These are phyloP conservation scores for Somion occarium DNA, from an alignment of 1,284 basidiomycete genomes.

Conservation along the genomic window DNA sequence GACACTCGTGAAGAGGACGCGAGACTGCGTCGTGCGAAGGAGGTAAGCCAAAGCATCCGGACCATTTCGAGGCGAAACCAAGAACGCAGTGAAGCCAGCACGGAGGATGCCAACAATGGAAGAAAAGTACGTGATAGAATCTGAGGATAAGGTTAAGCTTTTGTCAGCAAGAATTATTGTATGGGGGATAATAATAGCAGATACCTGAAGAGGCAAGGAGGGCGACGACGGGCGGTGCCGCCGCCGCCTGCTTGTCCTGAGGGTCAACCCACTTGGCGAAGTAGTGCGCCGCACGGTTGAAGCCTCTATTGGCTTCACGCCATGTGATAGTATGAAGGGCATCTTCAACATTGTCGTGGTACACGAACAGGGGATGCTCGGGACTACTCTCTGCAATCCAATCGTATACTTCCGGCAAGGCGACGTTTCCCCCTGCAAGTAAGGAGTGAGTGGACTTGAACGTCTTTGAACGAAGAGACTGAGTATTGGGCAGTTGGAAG, in stretches of 20 bases:
- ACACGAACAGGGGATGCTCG: conserved; percentile 26
- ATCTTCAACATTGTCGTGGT: conserved; percentile 17
- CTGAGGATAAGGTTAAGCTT: no score
- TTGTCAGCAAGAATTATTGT: no score
- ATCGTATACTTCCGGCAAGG: conserved; percentile 25
- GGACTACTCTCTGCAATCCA: conserved; percentile 25
- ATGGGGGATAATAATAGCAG: no score
- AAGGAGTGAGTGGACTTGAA: conserved; percentile 1
- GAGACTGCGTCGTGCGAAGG: conserved; percentile 23
- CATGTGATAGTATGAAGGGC: conserved; percentile 11
- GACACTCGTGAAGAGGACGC: conserved; percentile 24
- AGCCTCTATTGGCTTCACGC: conserved; percentile 8
- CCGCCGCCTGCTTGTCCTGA: no score
- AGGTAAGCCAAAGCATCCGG: conserved; percentile 31
- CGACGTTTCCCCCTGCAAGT: conserved; percentile 1
- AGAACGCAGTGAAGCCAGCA: conserved; percentile 28
- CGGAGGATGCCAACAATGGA: conserved; percentile 24
- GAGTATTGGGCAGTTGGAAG: neutral
- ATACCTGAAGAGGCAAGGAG: conserved; percentile 12
- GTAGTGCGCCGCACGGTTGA: conserved; percentile 11
- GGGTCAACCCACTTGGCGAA: neutral
- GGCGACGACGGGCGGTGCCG: conserved; percentile 11
- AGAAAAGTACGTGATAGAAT: conserved; percentile 29
- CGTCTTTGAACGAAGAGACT: neutral
- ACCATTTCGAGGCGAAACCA: conserved; percentile 37